Evolutionary conservation across 805 yeast species (phyloP), one percentile per base, ranked within the genome.

Genomic region (Wickerhamomyces hampshirensis): DNA sequence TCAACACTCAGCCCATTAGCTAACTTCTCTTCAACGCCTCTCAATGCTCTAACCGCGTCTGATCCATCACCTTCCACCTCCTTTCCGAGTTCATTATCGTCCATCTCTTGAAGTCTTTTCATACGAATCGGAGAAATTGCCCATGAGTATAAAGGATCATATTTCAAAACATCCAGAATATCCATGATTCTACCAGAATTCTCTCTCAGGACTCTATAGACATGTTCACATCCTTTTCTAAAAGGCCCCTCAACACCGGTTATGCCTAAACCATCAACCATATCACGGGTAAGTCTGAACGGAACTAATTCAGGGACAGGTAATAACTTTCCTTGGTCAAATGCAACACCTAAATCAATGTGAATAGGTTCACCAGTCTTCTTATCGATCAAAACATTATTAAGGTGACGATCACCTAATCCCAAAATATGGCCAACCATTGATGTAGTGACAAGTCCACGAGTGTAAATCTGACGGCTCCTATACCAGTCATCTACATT

Each of bases 101-200:
- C 41, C 7, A 29, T 31, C 7, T 65, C 72, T 47, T 78, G 84
- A 13, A 80, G 55, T 43, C 67, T 72, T 44, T 69, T 69, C 50
- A 68, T 72, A 37, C 82, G 58, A 13, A 86, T 59, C 1, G 95
- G 94, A 1, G 96, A 84, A 31, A 88, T 66, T 0, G 84, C 77
- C 98, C 98, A 93, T 2, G 86, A 73, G 52, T 91, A 89, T 37
- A 93, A 68, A 0, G 98, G 97, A 66, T 93, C 99, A 72, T 93
- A 87, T 48, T 81, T 69, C 44, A 93, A 61, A 5, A 91, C 95
- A 50, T 89, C 91, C 37, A 93, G 62, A 23, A 93, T 84, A 21
- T 93, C 81, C 57, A 80, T 60, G 19, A 94, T 85, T 46, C 79
- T 80, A 19, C 78, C 84, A 24, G 66, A 66, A 50, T 87, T 80